These are phyloP conservation scores for Jatropha multifida DNA, from an alignment of 441 rosid species.

Conservation along the genomic window DNA sequence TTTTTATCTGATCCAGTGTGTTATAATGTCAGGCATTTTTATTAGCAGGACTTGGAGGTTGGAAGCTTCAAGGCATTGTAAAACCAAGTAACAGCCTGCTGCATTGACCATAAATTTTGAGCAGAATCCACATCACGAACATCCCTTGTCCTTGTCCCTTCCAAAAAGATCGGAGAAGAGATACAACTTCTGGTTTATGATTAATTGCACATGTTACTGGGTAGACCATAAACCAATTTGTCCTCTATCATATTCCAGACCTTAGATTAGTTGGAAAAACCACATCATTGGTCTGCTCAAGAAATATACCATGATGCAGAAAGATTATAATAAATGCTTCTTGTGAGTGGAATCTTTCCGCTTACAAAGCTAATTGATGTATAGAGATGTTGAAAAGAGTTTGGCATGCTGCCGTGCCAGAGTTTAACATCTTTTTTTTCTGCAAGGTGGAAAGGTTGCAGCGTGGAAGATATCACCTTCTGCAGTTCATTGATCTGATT, in stretches of 20 bases:
- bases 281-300: not conserved
- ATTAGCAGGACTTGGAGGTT: conserved; percentile 81
- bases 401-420: not conserved
- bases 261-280: not conserved
- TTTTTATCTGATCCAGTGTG: conserved; percentile 18
- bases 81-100: conserved; percentile 52
- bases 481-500: not conserved
- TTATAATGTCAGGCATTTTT: conserved; percentile 67
- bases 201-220: not conserved
- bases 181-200: not conserved
- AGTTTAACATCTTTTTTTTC: not conserved
- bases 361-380: not conserved
- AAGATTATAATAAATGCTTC: not conserved
- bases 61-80: conserved; percentile 87
- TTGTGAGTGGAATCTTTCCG: conserved; percentile 2
- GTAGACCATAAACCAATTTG: not conserved
- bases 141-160: not conserved
- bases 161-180: not conserved
- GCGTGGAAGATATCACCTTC: not conserved
- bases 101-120: conserved; percentile 10
- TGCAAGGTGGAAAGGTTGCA: not conserved
- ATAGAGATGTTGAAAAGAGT: not conserved
- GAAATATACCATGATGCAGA: not conserved
- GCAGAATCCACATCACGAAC: not conserved
- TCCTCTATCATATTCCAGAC: not conserved